Base-by-base conservation (phyloP, 306 rosid genomes). In the Luffa aegyptiaca region DNA sequence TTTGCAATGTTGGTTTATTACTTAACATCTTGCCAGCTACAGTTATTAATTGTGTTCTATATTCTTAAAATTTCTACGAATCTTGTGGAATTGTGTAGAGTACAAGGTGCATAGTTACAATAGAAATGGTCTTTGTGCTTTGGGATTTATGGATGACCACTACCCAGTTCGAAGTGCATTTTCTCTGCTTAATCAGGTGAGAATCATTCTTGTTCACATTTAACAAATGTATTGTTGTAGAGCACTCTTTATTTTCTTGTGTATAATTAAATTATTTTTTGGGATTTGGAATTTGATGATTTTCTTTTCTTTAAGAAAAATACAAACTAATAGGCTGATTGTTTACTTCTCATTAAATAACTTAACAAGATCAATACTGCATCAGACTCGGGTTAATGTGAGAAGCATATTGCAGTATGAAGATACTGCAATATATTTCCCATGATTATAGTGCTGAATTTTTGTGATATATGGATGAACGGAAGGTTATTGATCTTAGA, bases 141-240 rank as follows among this genome's bases (percentile, higher is more conserved):
- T 96, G 92, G 99, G 97, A 53, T 93, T 95, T 81, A 95, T 95
- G 99, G 99, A 95, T 79, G 99, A 95, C 81, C 96, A 93, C 88
- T 93, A 95, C 85, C 99, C 99, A 0, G 89, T 93, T 81, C 90
- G 99, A 44, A 95, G 99, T 44, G 87, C 99, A 14, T 95, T 95
- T 85, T 95, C 99, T 72, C 88, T 95, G 85, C 93, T 95, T 62
- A 93, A 87, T 80, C 87, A 95, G 97, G 99, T 95, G 56, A 79
- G 75, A 56, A 18, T 48, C 71, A 6, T 57, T 37, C 70, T 68
- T 37, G 4, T 59, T 53, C 45, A 2, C 46, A 51, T 33, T 42
- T 59, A 10, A 16, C 21, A 14, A 33, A 46, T 31, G 5, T 75
- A n/a, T 35, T 74, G 33, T 10, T 52, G 64, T 17, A 17, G 18